Percentiles rank a stretch among this genome's conserved stretches.
Conservation (phyloP, 306 rosid genomes). For the Ceratonia siliqua region DNA sequence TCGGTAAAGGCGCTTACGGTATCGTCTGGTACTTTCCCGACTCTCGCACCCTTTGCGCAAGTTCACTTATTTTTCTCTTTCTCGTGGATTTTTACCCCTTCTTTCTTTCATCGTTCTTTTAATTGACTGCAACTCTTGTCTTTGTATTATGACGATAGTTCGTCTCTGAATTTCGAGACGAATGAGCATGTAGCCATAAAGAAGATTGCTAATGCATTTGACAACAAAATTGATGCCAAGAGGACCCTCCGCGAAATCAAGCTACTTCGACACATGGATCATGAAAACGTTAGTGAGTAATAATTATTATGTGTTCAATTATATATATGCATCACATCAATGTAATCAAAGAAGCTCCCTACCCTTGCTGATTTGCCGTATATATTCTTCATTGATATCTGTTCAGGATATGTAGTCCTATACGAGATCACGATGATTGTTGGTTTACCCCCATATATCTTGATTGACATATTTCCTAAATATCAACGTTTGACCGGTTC, state of each 20-base stretch:
- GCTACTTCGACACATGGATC: slow-evolving; percentile 95
- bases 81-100: neutral
- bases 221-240: slow-evolving; percentile 90
- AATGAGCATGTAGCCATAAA: slow-evolving; percentile 95
- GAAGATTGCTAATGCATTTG: slow-evolving; percentile 95
- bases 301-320: neutral
- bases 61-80: neutral
- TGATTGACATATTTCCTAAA: too few species aligned
- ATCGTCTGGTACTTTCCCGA: slow-evolving; percentile 69
- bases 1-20: slow-evolving; percentile 95
- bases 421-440: neutral
- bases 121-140: neutral
- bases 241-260: slow-evolving; percentile 95
- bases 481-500: neutral
- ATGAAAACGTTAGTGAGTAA: slow-evolving; percentile 70
- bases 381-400: neutral
- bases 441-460: neutral
- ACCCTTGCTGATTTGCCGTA: neutral
- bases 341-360: neutral
- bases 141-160: slow-evolving; percentile 39
- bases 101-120: neutral
- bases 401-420: neutral
- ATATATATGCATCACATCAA: neutral
- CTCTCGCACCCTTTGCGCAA: neutral
- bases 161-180: slow-evolving; percentile 89